Conservation (phyloP, 768 basidiomycete species). For the Tylopilus intermedius region DNA sequence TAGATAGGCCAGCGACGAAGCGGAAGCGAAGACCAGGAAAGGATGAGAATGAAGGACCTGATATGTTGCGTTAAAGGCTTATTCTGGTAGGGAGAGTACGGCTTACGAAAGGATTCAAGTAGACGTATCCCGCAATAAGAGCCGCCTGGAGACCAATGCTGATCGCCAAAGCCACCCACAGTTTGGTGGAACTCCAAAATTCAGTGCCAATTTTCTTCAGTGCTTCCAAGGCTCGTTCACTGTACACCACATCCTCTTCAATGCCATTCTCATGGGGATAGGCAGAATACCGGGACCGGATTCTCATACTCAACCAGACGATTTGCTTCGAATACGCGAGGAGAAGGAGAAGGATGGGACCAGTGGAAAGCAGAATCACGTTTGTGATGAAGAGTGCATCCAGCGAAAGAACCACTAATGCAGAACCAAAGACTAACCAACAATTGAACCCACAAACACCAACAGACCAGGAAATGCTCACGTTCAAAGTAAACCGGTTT, state of each 20-base stretch:
- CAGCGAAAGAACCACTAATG: conserved; percentile 53
- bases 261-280: neutral
- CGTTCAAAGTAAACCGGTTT: conserved; percentile 68
- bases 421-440: conserved; percentile 51
- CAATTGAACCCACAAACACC: neutral
- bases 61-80: neutral
- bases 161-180: conserved; percentile 56
- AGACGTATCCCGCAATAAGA: conserved; percentile 45
- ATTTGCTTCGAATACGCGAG: conserved; percentile 36
- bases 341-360: conserved; percentile 50
- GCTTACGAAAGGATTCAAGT: conserved; percentile 63
- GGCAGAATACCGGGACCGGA: conserved; percentile 11
- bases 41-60: conserved; percentile 61
- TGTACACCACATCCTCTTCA: conserved; percentile 4
- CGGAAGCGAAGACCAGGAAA: conserved; percentile 46
- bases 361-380: conserved; percentile 55
- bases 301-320: conserved; percentile 15
- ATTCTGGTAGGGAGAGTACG: neutral
- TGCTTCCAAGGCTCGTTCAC: conserved; percentile 20
- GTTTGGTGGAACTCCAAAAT: conserved; percentile 50
- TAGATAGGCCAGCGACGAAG: conserved; percentile 49
- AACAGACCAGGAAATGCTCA: conserved; percentile 32
- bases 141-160: conserved; percentile 42
- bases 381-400: conserved; percentile 50
- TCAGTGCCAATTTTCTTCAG: conserved; percentile 26